These are phyloP conservation scores for Scleroderma citrinum DNA, from an alignment of 768 basidiomycete genomes.

Conservation along the genomic window DNA sequence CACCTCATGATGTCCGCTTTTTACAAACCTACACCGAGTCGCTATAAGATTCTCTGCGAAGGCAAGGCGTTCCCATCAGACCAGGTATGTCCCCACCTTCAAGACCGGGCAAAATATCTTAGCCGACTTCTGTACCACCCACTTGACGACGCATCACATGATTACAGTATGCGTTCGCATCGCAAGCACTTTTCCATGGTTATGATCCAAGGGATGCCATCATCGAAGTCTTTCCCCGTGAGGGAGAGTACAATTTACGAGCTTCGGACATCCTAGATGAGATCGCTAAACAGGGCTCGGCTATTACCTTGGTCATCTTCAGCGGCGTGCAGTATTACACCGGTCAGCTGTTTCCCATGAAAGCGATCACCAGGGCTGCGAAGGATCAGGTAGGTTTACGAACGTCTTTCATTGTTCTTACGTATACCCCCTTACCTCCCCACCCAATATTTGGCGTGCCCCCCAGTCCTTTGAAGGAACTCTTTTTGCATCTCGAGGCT, in stretches of 20 bases:
- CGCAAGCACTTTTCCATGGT: constrained; percentile 81
- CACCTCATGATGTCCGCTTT: constrained; percentile 94
- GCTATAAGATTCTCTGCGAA: constrained; percentile 95
- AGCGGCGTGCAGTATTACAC: constrained; percentile 97
- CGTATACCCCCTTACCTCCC: constrained; percentile 14
- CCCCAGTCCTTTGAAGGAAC: not conserved
- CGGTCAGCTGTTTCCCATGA: constrained; percentile 90
- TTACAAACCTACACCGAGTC: constrained; percentile 78
- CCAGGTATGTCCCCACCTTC: constrained; percentile 51
- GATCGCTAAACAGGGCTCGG: constrained; percentile 65
- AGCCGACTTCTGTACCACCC: not conserved
- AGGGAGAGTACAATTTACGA: constrained; percentile 79
- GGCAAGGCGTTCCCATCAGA: constrained; percentile 94
- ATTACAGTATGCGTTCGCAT: constrained; percentile 87
- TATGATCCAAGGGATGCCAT: constrained; percentile 68
- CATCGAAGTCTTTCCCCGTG: constrained; percentile 72
- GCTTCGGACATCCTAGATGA: constrained; percentile 81
- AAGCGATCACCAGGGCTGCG: constrained; percentile 75
- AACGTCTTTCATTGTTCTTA: constrained; percentile 17
- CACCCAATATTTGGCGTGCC: not conserved
- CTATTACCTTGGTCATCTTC: constrained; percentile 88
- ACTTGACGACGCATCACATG: constrained; percentile 1
- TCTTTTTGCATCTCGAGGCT: constrained; percentile 6
- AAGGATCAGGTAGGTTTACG: constrained; percentile 62
- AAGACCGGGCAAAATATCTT: constrained; percentile 8